phyloP scores from a whole-genome alignment of 2,329 filamentous ascomycete species.

The Blastomyces silverae region DNA sequence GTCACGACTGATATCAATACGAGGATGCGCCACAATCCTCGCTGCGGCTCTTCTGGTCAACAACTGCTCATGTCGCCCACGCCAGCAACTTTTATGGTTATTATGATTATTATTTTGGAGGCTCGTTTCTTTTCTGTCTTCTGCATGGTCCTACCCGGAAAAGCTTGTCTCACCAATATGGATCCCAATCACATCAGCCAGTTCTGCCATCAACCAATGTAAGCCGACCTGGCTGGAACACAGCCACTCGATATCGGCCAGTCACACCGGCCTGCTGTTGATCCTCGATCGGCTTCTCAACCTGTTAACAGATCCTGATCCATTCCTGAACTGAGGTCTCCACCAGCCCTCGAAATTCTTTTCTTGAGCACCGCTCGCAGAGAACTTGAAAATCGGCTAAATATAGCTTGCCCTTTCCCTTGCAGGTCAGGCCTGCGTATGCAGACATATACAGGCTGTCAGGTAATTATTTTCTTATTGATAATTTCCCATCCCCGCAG shows the following conservation, averaged over 20 bases:
- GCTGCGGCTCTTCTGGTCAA: background rate
- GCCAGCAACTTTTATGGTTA: background rate
- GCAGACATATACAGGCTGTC: background rate
- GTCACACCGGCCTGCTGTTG: background rate
- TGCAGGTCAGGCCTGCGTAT: background rate
- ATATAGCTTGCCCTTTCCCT: background rate
- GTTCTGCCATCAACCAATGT: background rate
- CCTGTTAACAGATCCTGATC: too few species aligned
- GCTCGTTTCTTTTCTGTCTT: background rate
- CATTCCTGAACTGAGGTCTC: too few species aligned
- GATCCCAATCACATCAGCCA: slow-evolving; percentile 1
- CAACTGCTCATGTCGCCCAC: background rate
- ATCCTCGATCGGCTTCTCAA: background rate
- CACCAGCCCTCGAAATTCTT: background rate
- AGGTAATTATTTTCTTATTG: background rate
- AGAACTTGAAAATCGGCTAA: background rate
- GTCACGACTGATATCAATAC: background rate
- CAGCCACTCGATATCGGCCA: slow-evolving; percentile 6
- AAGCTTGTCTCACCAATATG: slow-evolving; percentile 9
- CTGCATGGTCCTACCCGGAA: background rate
- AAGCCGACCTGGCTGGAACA: background rate
- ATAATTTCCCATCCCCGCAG: background rate
- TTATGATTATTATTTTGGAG: background rate
- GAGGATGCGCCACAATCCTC: slow-evolving; percentile 7
- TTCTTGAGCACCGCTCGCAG: background rate